Base-by-base conservation (phyloP, 306 rosid genomes). In the Sophora flavescens region DNA sequence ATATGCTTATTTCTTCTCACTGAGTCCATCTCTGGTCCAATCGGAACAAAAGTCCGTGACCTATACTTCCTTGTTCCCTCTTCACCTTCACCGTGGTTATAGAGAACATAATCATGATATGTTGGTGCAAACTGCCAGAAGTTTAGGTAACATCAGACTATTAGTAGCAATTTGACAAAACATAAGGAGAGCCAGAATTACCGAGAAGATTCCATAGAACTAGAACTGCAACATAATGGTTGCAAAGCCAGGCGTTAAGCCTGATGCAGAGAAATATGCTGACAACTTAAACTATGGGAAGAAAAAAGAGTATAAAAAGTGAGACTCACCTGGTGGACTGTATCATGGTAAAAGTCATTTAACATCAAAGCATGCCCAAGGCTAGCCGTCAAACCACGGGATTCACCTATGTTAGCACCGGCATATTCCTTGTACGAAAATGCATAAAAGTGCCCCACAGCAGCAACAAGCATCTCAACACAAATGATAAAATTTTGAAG, bases 341-440 rank as follows among this genome's bases (percentile, higher is more conserved):
- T 91, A 68, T 93, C 98, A 47, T 93, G 95, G 86, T 93, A 93
- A 59, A 93, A 86, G 84, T 93, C 98, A 68, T 91, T 93, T 76
- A 93, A 75, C 79, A 76, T 91, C 63, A 93, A 50, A 13, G 98
- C 98, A 73, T 93, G 98, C 33, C 88, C 85, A 73, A 93, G 91
- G 84, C 98, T 93, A 78, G 90, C 93, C 0, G 93, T 82, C 75
- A 93, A 64, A 79, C 89, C 91, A 75, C 76, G 89, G 36, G 93
- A 81, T 41, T 41, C 87, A 47, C 95, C 97, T 62, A 93, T 88
- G 78, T 91, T 91, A 74, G 98, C 98, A 73, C 98, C 97, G 3
- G 95, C 90, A 57, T 93, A 93, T 82, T 91, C 98, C 86, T 91
- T 93, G 93, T 93, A 93, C 4, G 98, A 97, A 70, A 93, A 93